Evolutionary conservation across 2,329 filamentous ascomycete genomes (phyloP).

Genomic region (Didymella arachidicola): DNA sequence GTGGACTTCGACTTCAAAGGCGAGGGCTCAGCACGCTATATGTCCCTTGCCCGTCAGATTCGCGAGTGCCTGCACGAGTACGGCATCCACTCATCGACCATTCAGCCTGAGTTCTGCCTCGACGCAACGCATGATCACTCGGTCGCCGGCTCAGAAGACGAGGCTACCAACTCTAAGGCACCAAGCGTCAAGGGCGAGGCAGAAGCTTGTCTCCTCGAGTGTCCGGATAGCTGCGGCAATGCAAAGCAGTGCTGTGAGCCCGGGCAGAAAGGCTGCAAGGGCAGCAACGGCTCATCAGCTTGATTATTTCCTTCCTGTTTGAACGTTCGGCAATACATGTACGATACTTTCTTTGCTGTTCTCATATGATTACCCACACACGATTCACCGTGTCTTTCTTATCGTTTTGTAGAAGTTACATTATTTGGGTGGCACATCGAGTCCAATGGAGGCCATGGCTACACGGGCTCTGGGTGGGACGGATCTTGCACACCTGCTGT

Average conservation of each 20-base stretch:
- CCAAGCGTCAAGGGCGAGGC: constrained; percentile 48
- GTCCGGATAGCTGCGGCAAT: constrained; percentile 53
- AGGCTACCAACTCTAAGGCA: constrained; percentile 43
- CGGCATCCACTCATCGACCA: constrained; percentile 95
- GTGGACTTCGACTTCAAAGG: constrained; percentile 89
- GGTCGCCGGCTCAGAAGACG: constrained; percentile 42
- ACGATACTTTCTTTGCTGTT: constrained; percentile 14
- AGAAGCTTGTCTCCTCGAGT: constrained; percentile 54
- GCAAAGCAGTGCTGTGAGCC: constrained; percentile 55
- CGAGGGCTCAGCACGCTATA: constrained; percentile 80
- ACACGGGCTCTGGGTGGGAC: not conserved
- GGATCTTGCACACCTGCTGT: not conserved
- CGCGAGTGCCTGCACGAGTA: constrained; percentile 91
- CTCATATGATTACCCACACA: constrained; percentile 4
- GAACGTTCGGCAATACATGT: constrained; percentile 14
- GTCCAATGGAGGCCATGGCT: not conserved
- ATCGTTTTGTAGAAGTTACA: constrained; percentile 8
- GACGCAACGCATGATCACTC: constrained; percentile 55
- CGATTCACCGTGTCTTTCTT: constrained; percentile 7
- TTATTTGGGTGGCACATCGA: not conserved
- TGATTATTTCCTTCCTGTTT: constrained; percentile 8
- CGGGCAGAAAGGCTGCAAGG: constrained; percentile 35
- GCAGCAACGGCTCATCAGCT: constrained; percentile 28
- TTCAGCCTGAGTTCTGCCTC: constrained; percentile 83
- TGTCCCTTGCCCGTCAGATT: constrained; percentile 84